Base-by-base conservation (phyloP, 73 alveolate genomes). In the Paraurostyla sp. region DNA sequence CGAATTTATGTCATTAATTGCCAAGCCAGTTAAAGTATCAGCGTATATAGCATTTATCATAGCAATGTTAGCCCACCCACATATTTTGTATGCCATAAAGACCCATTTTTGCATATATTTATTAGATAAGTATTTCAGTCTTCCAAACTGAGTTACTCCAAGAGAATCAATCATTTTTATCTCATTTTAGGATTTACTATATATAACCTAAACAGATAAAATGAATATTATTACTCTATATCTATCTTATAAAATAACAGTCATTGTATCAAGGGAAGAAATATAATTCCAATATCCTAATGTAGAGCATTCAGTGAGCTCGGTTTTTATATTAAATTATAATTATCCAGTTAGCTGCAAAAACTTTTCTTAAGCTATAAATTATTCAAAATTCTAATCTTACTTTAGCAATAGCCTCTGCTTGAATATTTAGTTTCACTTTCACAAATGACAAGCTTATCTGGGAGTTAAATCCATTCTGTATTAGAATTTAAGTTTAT, bases 401-500 rank as follows among this genome's bases (percentile, higher is more conserved):
- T 60, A 60, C 78, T 6, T 60, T 60, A 60, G 50, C 78, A 60
- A 60, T 60, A 60, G 9, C 78, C 78, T 27, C 25, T 60, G 25
- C 50, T 33, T 16, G 78, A 60, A 23, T 60, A 60, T 60, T 60
- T 60, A 27, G 78, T 30, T 45, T 60, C 78, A 60, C 32, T 29
- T 32, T 60, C 45, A 50, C 78, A 60, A 30, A 60, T 20, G 22
- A 3, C 32, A 9, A 60, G 23, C 49, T 30, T 30, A 60, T 4
- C 25, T 3, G 78, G 78, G 49, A 60, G 22, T 9, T 22, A 29
- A 9, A 27, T 6, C 78, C 78, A 60, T 13, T 3, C 22, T 6
- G 3, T 27, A 30, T 30, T 30, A 20, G 50, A 3, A 3, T 50
- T 23, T 4, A 60, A 4, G 32, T 16, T 16, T 16, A 60, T 50